These are phyloP conservation scores for Thecaphora thlaspeos DNA, from an alignment of 1,284 basidiomycete genomes.

Conservation along the genomic window DNA sequence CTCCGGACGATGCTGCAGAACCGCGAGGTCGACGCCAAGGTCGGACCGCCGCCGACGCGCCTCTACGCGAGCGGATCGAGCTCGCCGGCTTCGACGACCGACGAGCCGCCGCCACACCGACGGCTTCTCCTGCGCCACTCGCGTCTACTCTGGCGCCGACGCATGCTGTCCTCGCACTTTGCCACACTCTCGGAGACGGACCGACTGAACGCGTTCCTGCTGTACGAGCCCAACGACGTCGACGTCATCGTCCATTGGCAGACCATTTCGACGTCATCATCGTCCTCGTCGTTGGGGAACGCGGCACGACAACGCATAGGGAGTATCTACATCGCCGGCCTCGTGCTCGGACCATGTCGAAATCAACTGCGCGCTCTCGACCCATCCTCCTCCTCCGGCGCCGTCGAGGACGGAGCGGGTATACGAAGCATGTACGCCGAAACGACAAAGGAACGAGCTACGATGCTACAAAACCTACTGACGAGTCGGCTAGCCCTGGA, in stretches of 20 bases:
- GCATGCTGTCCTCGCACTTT: constrained; percentile 11
- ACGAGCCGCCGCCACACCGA: not conserved
- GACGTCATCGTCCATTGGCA: constrained; percentile 29
- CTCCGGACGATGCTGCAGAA: constrained; percentile 25
- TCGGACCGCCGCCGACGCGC: not conserved
- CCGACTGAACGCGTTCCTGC: constrained; percentile 17
- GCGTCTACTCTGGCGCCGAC: constrained; percentile 19
- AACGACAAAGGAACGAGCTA: constrained; percentile 31
- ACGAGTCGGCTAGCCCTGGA: constrained; percentile 21
- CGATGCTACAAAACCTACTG: constrained; percentile 22
- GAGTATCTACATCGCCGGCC: constrained; percentile 17
- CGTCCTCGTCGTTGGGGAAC: constrained; percentile 14
- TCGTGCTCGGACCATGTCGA: constrained; percentile 23
- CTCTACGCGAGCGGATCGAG: not conserved
- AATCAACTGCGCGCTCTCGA: constrained; percentile 17
- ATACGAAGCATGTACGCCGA: constrained; percentile 44
- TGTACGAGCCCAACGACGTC: constrained; percentile 23
- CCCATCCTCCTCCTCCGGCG: constrained; percentile 9
- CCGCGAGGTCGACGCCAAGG: constrained; percentile 3
- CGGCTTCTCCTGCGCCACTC: constrained; percentile 11
- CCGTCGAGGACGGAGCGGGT: not conserved
- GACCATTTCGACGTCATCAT: constrained; percentile 23
- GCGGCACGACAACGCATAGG: constrained; percentile 6
- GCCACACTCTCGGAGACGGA: constrained; percentile 9
- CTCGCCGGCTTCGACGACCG: not conserved